Percentiles rank a stretch among this genome's conserved stretches.
Evolutionary conservation across 352 stramenopile species (phyloP).

Genomic region (Globisporangium canariense): DNA sequence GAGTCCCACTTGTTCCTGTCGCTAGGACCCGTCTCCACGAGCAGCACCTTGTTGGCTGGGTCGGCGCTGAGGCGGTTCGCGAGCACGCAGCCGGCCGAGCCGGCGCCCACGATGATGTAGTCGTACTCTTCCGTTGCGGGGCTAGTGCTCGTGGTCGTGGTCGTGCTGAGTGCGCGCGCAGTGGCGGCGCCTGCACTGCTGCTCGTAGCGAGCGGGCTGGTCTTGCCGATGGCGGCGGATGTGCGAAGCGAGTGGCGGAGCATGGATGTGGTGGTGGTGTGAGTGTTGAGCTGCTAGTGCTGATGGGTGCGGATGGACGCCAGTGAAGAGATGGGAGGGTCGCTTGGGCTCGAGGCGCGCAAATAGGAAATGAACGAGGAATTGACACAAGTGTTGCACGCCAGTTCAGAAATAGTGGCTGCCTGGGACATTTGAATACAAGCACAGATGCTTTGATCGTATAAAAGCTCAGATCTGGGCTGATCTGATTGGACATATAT

Average conservation of each 20-base stretch:
- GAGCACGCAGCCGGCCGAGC: slow-evolving; percentile 89
- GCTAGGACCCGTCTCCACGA: slow-evolving; percentile 88
- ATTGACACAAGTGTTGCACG: too few relatives aligned
- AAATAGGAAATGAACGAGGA: slow-evolving; percentile 10
- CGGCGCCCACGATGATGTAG: slow-evolving; percentile 92
- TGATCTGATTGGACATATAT: too few relatives aligned
- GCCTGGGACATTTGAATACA: background rate
- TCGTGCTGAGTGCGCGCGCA: slow-evolving; percentile 23
- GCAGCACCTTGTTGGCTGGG: slow-evolving; percentile 76
- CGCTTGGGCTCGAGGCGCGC: slow-evolving; percentile 11
- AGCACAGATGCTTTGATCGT: background rate
- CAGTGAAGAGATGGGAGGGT: background rate
- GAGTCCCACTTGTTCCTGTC: slow-evolving; percentile 85
- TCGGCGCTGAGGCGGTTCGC: slow-evolving; percentile 88
- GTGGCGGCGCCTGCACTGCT: slow-evolving; percentile 1
- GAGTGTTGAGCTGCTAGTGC: background rate
- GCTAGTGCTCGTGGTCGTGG: slow-evolving; percentile 4
- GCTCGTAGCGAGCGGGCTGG: background rate
- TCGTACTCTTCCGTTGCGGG: slow-evolving; percentile 54
- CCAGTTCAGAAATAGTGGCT: too few relatives aligned
- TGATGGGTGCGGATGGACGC: background rate
- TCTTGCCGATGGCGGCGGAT: background rate
- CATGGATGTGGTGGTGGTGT: slow-evolving; percentile 9
- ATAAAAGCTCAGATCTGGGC: too few relatives aligned
- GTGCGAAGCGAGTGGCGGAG: slow-evolving; percentile 23